Evolutionary conservation across 2,329 filamentous ascomycete species (phyloP).

Genomic region (Alternaria gaisen): DNA sequence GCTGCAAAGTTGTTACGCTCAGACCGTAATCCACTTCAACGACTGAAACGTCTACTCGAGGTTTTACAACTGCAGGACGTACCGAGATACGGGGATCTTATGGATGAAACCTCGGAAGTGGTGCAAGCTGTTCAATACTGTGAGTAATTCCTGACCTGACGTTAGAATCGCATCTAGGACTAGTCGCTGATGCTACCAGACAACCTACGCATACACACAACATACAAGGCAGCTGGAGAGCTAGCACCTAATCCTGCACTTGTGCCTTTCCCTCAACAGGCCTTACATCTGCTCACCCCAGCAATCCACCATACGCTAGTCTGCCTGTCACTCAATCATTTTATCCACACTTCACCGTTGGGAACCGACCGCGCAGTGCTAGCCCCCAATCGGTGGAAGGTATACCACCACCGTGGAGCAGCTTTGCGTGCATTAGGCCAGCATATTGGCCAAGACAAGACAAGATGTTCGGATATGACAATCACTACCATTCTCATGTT

Average conservation of each 20-base stretch:
- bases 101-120: constrained; percentile 37
- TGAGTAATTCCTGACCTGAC: constrained; percentile 14
- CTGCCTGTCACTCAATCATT: constrained; percentile 38
- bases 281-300: constrained; percentile 40
- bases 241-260: constrained; percentile 41
- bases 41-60: constrained; percentile 24
- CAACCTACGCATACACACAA: constrained; percentile 37
- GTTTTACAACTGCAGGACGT: constrained; percentile 31
- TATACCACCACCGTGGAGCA: constrained; percentile 41
- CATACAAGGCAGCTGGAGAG: constrained; percentile 20
- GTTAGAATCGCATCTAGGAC: background rate
- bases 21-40: constrained; percentile 26
- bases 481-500: constrained; percentile 43
- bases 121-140: constrained; percentile 47
- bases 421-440: constrained; percentile 38
- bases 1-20: constrained; percentile 25
- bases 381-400: constrained; percentile 26
- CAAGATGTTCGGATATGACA: constrained; percentile 33
- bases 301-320: constrained; percentile 42
- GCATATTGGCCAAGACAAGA: constrained; percentile 35
- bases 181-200: constrained; percentile 25
- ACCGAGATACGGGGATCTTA: constrained; percentile 32
- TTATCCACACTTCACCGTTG: constrained; percentile 26
- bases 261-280: constrained; percentile 34
- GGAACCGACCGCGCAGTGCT: constrained; percentile 19